Evolutionary conservation across 345 rosid species (phyloP), one percentile per base, ranked within the genome.

Genomic region (Iberis pinnata): DNA sequence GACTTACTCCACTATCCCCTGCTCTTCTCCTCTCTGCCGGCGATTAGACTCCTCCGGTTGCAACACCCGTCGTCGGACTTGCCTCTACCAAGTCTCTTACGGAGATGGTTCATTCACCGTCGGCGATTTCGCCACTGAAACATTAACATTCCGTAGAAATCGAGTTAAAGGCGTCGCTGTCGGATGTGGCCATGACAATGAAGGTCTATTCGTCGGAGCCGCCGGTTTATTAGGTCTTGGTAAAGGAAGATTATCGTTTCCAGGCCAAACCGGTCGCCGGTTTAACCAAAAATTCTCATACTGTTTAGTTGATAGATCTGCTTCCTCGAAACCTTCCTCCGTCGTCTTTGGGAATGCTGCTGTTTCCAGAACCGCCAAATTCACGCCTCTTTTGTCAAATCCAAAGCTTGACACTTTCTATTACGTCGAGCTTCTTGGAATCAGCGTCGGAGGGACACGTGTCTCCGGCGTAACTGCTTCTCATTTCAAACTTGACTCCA

Each of bases 391-490:
- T 38, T 10, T 85, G 4, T 43, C 78, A 0, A 92, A 92, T 56
- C 98, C 97, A 1, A 85, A 83, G 70, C 82, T 92, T 3, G 95
- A 85, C 43, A 92, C 98, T 2, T 92, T 92, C 63, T 92, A 92
- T 80, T 92, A 88, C 81, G 68, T 83, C 2, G 94, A 83, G 18
- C 89, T 92, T 13, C 60, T 85, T 11, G 97, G 88, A 14, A 75
- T 88, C 4, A 92, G 98, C 57, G 85, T 92, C 13, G 97, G 98
- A 0, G 97, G 98, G 27, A 42, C 82, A 9, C 90, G 81, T 47
- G 88, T 92, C 58, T 68, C 74, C 0, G 75, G 94, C 22, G 78
- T 92, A 32, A 56, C 68, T 6, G 69, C 97, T 47, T 81, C 93
- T 0, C 58, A 83, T 17, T 92, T 92, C 74, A 85, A 83, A 59